phyloP scores from a whole-genome alignment of 2,329 filamentous ascomycete genomes.

The Fusarium humuli region DNA sequence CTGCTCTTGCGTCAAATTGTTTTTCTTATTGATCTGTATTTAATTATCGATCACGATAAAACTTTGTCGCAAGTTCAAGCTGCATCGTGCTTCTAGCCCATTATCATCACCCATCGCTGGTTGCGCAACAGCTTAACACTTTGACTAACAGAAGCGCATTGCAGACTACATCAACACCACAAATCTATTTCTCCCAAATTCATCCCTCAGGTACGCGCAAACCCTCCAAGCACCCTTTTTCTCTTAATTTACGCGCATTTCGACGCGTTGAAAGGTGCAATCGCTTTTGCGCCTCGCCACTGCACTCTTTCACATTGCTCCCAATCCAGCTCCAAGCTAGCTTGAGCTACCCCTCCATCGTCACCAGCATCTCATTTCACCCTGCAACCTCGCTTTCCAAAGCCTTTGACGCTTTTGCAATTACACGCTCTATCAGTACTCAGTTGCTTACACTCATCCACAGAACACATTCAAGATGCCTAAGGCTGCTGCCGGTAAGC shows the following conservation, averaged over 20 bases:
- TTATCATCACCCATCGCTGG: constrained; percentile 31
- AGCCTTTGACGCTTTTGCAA: background rate
- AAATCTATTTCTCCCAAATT: constrained; percentile 24
- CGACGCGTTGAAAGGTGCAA: constrained; percentile 40
- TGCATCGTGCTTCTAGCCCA: constrained; percentile 38
- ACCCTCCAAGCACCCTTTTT: constrained; percentile 26
- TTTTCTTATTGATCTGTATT: constrained; percentile 32
- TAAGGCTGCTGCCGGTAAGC: constrained; percentile 66
- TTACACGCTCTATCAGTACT: background rate
- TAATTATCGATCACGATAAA: constrained; percentile 32
- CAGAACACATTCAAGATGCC: constrained; percentile 63
- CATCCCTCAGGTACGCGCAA: constrained; percentile 40
- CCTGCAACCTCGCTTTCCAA: background rate
- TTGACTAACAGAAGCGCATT: constrained; percentile 48
- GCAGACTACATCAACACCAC: constrained; percentile 45
- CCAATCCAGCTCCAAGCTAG: constrained; percentile 32
- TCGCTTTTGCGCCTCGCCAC: constrained; percentile 48
- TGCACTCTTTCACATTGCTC: constrained; percentile 15
- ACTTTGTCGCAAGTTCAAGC: constrained; percentile 37
- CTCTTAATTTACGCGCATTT: constrained; percentile 28
- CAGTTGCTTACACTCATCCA: constrained; percentile 41
- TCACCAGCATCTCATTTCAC: constrained; percentile 1
- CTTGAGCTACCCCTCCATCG: constrained; percentile 45
- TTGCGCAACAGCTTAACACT: constrained; percentile 29
- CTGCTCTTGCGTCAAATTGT: constrained; percentile 17